Base-by-base conservation (phyloP, 305 asterid genomes). In the Coffea humblotiana region DNA sequence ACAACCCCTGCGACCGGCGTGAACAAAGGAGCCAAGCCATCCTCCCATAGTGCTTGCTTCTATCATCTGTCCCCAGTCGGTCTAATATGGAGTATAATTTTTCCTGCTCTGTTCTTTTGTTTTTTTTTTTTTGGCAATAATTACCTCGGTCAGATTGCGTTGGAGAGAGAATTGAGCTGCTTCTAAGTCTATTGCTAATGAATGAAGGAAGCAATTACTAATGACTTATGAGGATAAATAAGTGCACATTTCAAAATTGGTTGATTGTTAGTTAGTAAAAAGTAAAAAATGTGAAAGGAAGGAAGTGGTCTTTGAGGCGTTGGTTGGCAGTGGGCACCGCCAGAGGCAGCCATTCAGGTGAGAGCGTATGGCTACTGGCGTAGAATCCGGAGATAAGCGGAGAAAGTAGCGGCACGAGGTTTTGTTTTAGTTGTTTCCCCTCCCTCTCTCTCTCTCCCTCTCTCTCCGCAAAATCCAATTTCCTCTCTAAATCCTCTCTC, bases 291-390 rank as follows among this genome's bases (percentile, higher is more conserved):
- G 43, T 37, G 43, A 37, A 37, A 5, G 43, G 3, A 2, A 0
- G 43, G 43, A 5, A 37, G 3, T 3, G 43, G 43, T 37, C 2
- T 37, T 37, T 37, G 43, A 29, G 32, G 32, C 32, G 43, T 37
- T 37, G 3, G 3, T 37, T 37, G 43, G 43, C 43, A 37, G 43
- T 3, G 76, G 51, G 77, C 91, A 85, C 92, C 96, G 96, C 84
- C 83, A 35, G 72, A 18, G 58, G 74, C 58, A 51, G 80, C 96
- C 98, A 91, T 78, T 90, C 85, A 86, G 82, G 83, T 80, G 78
- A 61, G 84, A 82, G 83, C 96, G 92, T 85, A 89, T 88, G 97
- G 90, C 80, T 74, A 79, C 49, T 78, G 88, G 91, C 92, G 89
- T 86, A 90, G 83, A 84, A 85, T 84, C 84, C 90, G 93, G 93